Conservation (phyloP, 257 asterid genomes). For the Nicotiana otophora region DNA sequence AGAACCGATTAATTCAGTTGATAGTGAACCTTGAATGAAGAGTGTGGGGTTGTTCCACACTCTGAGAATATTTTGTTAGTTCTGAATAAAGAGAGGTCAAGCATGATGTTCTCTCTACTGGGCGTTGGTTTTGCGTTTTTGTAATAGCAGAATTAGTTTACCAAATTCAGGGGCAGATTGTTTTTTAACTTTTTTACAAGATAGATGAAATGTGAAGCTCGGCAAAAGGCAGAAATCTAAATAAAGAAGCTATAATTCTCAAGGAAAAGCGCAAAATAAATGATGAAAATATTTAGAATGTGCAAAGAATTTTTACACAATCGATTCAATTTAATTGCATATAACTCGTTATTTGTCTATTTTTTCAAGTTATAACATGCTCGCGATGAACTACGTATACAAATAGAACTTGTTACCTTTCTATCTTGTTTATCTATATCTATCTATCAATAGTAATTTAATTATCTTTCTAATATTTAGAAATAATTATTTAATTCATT, state of each 20-base stretch:
- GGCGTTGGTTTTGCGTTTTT: neutral
- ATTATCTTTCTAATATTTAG: too few relatives aligned
- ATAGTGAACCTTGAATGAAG: slow-evolving; percentile 23
- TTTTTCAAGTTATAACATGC: too few relatives aligned
- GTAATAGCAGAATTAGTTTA: neutral
- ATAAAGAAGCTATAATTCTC: neutral
- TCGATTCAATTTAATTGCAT: too few relatives aligned
- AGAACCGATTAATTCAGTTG: slow-evolving; percentile 34
- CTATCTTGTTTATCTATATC: too few relatives aligned
- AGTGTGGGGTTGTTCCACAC: neutral
- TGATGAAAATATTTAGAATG: neutral
- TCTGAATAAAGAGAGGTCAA: slow-evolving; percentile 6
- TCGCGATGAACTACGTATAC: too few relatives aligned
- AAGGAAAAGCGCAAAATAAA: neutral
- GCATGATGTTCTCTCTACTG: neutral
- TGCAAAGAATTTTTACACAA: too few relatives aligned
- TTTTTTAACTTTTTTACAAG: neutral
- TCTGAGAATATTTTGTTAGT: neutral
- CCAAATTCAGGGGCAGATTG: neutral
- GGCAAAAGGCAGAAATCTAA: neutral
- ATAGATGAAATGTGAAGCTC: neutral
- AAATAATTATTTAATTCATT: too few relatives aligned
- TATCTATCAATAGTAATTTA: too few relatives aligned
- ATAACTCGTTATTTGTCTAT: too few relatives aligned
- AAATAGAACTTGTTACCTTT: too few relatives aligned